A percentile compares a stretch with the other conserved stretches of the same genome.
Evolutionary conservation across 768 basidiomycete species (phyloP).

Genomic region (Podaxis sp.): DNA sequence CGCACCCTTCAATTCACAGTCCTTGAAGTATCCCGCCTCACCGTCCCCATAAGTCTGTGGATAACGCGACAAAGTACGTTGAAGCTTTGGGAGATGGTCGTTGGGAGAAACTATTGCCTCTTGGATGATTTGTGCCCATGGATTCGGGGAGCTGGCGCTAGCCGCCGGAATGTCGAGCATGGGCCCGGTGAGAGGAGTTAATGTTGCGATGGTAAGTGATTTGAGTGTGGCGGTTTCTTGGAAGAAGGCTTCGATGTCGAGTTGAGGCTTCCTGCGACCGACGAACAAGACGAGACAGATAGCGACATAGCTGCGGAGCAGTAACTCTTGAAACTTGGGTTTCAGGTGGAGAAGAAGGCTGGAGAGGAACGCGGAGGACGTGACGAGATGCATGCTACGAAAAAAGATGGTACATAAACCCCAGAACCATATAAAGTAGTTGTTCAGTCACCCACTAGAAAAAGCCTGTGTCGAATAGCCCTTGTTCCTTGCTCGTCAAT

Average conservation of each 20-base stretch:
- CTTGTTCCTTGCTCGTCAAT: slow-evolving; percentile 34
- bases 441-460: slow-evolving; percentile 45
- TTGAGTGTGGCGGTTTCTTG: slow-evolving; percentile 13
- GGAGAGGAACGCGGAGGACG: slow-evolving; percentile 62
- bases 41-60: slow-evolving; percentile 15
- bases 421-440: background rate
- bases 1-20: slow-evolving; percentile 42
- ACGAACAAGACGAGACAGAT: slow-evolving; percentile 54
- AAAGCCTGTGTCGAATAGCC: slow-evolving; percentile 54
- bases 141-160: slow-evolving; percentile 43
- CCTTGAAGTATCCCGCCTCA: slow-evolving; percentile 14
- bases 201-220: slow-evolving; percentile 4
- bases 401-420: background rate
- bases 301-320: slow-evolving; percentile 60
- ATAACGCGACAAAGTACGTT: slow-evolving; percentile 35
- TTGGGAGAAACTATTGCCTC: slow-evolving; percentile 55
- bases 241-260: slow-evolving; percentile 54
- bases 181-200: slow-evolving; percentile 22
- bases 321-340: slow-evolving; percentile 42
- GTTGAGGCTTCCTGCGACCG: slow-evolving; percentile 50
- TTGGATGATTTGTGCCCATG: slow-evolving; percentile 59
- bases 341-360: slow-evolving; percentile 42
- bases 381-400: slow-evolving; percentile 67
- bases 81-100: slow-evolving; percentile 44
- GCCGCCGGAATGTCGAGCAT: slow-evolving; percentile 29